Conservation (phyloP, 139 green algal species). For the Chlamydomonas sp. region DNA sequence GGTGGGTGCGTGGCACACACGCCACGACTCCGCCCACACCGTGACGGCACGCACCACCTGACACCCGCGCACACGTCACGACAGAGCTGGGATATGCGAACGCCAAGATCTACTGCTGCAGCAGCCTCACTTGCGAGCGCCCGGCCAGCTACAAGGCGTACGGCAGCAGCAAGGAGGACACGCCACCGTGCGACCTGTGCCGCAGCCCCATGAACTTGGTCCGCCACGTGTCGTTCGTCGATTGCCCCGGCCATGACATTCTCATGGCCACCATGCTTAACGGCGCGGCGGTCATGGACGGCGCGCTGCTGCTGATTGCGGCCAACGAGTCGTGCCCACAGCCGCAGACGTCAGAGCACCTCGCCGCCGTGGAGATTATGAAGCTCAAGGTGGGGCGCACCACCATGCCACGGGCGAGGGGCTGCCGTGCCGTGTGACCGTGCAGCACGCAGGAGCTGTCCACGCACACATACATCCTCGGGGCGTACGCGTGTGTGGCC, state of each 20-base stretch:
- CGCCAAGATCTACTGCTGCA: conserved; percentile 97
- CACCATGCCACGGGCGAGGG: too few species aligned
- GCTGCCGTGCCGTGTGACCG: background rate
- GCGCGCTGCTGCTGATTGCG: conserved; percentile 95
- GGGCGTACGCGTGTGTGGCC: too few species aligned
- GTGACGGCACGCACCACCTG: background rate
- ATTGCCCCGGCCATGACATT: conserved; percentile 99
- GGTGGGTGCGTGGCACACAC: too few species aligned
- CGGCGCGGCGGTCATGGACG: conserved; percentile 98
- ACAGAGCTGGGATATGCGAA: conserved; percentile 97
- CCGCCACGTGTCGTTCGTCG: conserved; percentile 97
- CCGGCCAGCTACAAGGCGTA: conserved; percentile 84
- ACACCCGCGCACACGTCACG: background rate
- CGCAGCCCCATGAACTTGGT: conserved; percentile 77
- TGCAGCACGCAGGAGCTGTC: background rate
- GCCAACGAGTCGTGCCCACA: conserved; percentile 98
- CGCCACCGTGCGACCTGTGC: conserved; percentile 48
- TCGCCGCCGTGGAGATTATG: conserved; percentile 99
- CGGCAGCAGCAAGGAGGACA: conserved; percentile 80
- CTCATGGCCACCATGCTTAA: conserved; percentile 99
- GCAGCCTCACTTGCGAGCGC: conserved; percentile 68
- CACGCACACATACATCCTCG: background rate
- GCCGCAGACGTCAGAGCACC: conserved; percentile 94
- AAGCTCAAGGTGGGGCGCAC: conserved; percentile 37
- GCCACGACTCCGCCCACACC: too few species aligned